A percentile compares a stretch with the other conserved stretches of the same genome.
Conservation (phyloP, 2,329 filamentous ascomycete genomes). For the Sporothrix globosa region DNA sequence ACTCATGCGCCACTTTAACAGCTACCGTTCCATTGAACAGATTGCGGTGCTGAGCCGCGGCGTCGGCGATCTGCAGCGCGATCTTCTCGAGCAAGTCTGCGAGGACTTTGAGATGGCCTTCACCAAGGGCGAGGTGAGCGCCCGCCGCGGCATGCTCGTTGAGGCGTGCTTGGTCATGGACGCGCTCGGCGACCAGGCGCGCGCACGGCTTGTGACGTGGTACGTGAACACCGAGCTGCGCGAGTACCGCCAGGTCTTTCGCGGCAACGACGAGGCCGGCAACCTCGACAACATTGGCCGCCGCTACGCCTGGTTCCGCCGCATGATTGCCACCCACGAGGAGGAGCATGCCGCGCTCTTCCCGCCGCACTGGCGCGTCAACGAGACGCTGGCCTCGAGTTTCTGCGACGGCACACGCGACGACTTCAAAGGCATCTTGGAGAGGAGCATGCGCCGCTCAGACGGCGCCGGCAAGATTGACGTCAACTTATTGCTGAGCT, state of each 20-base stretch:
- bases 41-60: slow-evolving; percentile 91
- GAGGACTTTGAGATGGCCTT: slow-evolving; percentile 98
- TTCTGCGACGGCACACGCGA: slow-evolving; percentile 96
- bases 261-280: slow-evolving; percentile 94
- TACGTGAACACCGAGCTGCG: slow-evolving; percentile 96
- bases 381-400: slow-evolving; percentile 83
- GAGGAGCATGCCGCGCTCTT: slow-evolving; percentile 90
- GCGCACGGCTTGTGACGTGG: slow-evolving; percentile 84
- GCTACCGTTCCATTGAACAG: slow-evolving; percentile 95
- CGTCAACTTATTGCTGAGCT: slow-evolving; percentile 54
- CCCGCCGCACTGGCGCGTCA: slow-evolving; percentile 83
- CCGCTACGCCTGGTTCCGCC: slow-evolving; percentile 93
- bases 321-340: slow-evolving; percentile 94
- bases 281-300: slow-evolving; percentile 95
- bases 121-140: slow-evolving; percentile 78
- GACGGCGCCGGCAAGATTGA: slow-evolving; percentile 65
- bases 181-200: slow-evolving; percentile 84
- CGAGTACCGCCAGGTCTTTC: slow-evolving; percentile 94
- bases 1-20: slow-evolving; percentile 98
- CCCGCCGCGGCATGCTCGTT: slow-evolving; percentile 69
- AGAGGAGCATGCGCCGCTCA: slow-evolving; percentile 77
- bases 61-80: slow-evolving; percentile 89
- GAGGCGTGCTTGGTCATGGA: slow-evolving; percentile 96
- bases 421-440: slow-evolving; percentile 91
- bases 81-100: slow-evolving; percentile 95